Evolutionary conservation across 1,139 yeast species (phyloP).

Genomic region (Hansenula sp.): DNA sequence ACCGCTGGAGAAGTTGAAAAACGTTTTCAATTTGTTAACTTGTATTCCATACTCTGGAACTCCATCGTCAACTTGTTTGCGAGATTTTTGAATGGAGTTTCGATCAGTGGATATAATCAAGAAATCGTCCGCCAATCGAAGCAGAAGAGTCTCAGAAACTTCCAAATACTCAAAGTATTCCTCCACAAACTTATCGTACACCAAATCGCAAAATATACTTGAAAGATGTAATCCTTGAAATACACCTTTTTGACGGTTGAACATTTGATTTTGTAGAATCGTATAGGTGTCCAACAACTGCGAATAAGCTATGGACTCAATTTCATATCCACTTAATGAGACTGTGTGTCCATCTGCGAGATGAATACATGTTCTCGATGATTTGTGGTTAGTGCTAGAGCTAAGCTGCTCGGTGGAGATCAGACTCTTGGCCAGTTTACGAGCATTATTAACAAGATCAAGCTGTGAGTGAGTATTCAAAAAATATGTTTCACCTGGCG

Average conservation of each 20-base stretch:
- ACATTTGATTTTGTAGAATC: constrained; percentile 29
- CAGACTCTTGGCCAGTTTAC: too few species aligned
- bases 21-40: constrained; percentile 36
- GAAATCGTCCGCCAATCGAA: constrained; percentile 86
- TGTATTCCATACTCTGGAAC: constrained; percentile 55
- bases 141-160: constrained; percentile 33
- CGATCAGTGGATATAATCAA: constrained; percentile 51
- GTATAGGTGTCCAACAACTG: constrained; percentile 41
- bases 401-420: too few species aligned
- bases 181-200: constrained; percentile 62
- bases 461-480: background rate
- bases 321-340: constrained; percentile 25
- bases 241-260: constrained; percentile 57
- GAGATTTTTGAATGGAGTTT: constrained; percentile 22
- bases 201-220: constrained; percentile 67
- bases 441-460: background rate
- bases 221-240: constrained; percentile 88
- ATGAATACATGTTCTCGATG: background rate
- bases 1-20: background rate
- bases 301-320: constrained; percentile 28
- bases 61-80: constrained; percentile 28
- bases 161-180: constrained; percentile 29
- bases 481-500: constrained; percentile 8
- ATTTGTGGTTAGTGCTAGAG: too few species aligned
- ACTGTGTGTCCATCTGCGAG: background rate